These are phyloP conservation scores for Anethum foeniculum DNA, from an alignment of 140 eudicot genomes.

Conservation along the genomic window DNA sequence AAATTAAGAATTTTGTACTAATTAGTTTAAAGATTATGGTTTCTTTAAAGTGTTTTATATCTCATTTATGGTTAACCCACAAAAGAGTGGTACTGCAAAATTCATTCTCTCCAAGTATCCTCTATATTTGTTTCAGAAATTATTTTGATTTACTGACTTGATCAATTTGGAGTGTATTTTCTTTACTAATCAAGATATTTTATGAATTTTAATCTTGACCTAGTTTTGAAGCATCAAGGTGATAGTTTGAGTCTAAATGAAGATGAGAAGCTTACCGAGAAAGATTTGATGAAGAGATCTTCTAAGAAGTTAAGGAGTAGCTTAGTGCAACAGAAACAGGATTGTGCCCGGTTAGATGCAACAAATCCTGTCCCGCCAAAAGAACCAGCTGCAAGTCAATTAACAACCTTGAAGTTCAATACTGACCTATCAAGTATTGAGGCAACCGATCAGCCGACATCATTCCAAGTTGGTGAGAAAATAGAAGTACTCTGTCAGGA, in stretches of 20 bases:
- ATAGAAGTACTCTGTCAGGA: conserved; percentile 54
- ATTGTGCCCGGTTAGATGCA: background rate
- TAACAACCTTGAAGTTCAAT: conserved; percentile 14
- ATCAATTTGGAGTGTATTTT: background rate
- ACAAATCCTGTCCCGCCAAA: background rate
- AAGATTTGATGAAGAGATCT: background rate
- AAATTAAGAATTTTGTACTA: background rate
- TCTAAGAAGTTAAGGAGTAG: conserved; percentile 1
- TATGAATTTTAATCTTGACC: background rate
- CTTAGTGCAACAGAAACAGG: conserved; percentile 4
- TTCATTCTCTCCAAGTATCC: background rate
- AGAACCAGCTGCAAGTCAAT: conserved; percentile 6
- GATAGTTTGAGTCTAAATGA: background rate
- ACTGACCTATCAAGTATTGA: conserved; percentile 18
- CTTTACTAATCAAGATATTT: background rate
- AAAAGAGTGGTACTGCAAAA: background rate
- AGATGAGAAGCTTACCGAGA: conserved; percentile 6
- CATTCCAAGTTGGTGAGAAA: conserved; percentile 10
- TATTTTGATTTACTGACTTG: background rate
- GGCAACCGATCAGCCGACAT: background rate
- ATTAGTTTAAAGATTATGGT: background rate
- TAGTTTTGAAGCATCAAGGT: background rate
- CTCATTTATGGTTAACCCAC: background rate
- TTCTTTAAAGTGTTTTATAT: background rate
- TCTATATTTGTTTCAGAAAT: background rate